A percentile compares a stretch with the other conserved stretches of the same genome.
phyloP scores from a whole-genome alignment of 139 green algal genomes.

The Coelastrella sp. region DNA sequence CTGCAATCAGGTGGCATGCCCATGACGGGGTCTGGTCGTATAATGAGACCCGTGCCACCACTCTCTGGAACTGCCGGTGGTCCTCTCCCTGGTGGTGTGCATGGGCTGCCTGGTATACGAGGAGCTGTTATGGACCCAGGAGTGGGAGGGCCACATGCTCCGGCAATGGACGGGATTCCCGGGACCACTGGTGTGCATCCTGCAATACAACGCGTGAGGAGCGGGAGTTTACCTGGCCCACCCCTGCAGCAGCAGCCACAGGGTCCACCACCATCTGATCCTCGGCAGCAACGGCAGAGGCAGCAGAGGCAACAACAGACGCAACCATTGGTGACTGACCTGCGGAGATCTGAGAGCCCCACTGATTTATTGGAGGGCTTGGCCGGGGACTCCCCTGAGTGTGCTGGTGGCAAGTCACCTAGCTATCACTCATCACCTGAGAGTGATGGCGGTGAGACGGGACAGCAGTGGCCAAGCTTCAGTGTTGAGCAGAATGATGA shows the following conservation, averaged over 20 bases:
- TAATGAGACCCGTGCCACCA: neutral
- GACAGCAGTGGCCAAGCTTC: neutral
- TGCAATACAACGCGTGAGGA: neutral
- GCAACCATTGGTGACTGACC: neutral
- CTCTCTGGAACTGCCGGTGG: neutral
- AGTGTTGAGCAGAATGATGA: neutral
- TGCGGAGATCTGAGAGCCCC: neutral
- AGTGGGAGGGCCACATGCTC: neutral
- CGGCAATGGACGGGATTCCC: neutral
- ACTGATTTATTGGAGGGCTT: neutral
- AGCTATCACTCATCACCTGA: conserved; percentile 32
- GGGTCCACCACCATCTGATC: neutral
- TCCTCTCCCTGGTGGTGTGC: neutral
- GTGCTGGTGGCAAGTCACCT: neutral
- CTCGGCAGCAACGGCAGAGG: neutral
- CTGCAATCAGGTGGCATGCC: neutral
- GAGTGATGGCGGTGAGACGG: neutral
- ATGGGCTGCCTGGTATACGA: neutral
- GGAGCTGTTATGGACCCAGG: neutral
- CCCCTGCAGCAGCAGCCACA: conserved; percentile 28
- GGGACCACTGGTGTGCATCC: neutral
- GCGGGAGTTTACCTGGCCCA: neutral
- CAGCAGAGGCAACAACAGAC: neutral
- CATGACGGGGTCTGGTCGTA: neutral
- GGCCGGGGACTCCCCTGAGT: neutral